These are phyloP conservation scores for Alternaria triticina DNA, from an alignment of 2,329 filamentous ascomycete genomes.

Conservation along the genomic window DNA sequence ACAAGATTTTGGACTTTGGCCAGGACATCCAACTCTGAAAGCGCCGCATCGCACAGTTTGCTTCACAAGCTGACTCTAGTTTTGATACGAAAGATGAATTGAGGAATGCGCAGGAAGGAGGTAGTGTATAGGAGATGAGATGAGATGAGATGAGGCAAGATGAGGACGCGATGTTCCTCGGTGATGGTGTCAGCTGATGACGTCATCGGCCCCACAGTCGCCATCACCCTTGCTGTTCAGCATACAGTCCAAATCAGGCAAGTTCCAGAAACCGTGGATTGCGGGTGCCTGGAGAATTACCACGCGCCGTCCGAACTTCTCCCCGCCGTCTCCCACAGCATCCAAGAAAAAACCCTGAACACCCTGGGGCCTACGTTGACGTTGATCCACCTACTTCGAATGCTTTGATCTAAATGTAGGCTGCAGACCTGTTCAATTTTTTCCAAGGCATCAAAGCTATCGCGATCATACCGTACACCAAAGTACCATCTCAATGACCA, in stretches of 20 bases:
- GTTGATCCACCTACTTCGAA: fast-evolving
- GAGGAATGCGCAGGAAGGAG: neutral
- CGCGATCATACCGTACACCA: too few species aligned
- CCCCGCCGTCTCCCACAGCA: neutral
- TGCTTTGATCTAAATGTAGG: neutral
- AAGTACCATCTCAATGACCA: too few species aligned
- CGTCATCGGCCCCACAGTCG: neutral
- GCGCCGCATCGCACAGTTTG: too few species aligned
- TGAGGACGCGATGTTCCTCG: neutral
- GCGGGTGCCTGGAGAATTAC: neutral
- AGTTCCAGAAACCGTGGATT: neutral
- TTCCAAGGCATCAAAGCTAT: too few species aligned
- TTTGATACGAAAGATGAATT: too few species aligned
- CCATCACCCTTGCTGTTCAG: too few species aligned
- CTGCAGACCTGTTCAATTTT: neutral
- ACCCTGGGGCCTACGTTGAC: fast-evolving
- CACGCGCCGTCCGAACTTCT: neutral
- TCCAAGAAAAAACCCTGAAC: too few species aligned
- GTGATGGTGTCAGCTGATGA: neutral
- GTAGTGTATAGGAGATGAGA: neutral
- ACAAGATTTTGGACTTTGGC: neutral
- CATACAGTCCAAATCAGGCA: neutral
- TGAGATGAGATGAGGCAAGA: neutral
- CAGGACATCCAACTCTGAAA: fast-evolving
- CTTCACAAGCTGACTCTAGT: too few species aligned